Evolutionary conservation across 441 rosid species (phyloP).

Genomic region (Bocquillonia castaneifolia): DNA sequence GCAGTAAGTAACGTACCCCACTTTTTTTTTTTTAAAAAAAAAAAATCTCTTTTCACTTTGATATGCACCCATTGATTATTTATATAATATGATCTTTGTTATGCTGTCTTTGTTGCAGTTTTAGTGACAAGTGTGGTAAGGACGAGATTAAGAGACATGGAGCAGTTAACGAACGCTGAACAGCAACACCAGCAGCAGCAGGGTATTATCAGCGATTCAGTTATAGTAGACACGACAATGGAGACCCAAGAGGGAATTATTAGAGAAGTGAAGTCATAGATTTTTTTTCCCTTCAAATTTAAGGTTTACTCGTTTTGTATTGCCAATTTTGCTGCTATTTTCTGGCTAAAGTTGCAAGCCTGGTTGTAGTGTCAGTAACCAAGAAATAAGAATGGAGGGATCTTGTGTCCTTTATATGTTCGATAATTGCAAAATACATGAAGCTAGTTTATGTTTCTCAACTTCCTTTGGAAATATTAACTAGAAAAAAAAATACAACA

Average conservation of each 20-base stretch:
- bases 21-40: neutral
- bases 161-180: slow-evolving; percentile 42
- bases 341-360: neutral
- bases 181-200: slow-evolving; percentile 30
- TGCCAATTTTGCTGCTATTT: neutral
- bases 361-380: neutral
- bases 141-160: slow-evolving; percentile 69
- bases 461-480: too few species aligned
- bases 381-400: too few species aligned
- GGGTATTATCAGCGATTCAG: slow-evolving; percentile 18
- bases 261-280: slow-evolving; percentile 32
- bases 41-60: neutral
- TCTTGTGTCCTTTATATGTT: too few species aligned
- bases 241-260: slow-evolving; percentile 38
- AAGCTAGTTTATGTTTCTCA: too few species aligned
- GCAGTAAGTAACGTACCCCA: slow-evolving; percentile 32
- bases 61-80: neutral
- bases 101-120: slow-evolving; percentile 37
- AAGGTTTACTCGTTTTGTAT: neutral
- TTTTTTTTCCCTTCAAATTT: slow-evolving; percentile 2
- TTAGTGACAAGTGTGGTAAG: slow-evolving; percentile 65
- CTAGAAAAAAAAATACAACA: too few species aligned
- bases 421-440: too few species aligned
- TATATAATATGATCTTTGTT: neutral
- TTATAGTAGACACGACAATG: slow-evolving; percentile 25